Evolutionary conservation across 495 filamentous ascomycete genomes (phyloP).

Genomic region (Aspergillus asperescens): DNA sequence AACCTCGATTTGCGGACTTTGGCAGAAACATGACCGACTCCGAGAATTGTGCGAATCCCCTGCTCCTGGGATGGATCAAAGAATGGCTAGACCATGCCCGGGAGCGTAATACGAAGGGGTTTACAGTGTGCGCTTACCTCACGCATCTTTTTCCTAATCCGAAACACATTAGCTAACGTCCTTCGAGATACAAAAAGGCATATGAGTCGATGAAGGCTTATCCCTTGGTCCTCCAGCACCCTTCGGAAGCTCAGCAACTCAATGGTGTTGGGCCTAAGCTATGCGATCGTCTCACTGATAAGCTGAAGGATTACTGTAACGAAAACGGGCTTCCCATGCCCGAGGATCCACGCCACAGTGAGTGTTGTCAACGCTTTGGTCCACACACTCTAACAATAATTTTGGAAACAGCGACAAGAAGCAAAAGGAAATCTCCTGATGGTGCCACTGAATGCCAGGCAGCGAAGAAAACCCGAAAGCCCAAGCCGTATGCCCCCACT

Average conservation of each 20-base stretch:
- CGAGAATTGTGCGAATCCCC: slow-evolving; percentile 62
- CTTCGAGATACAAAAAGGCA: slow-evolving; percentile 63
- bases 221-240: slow-evolving; percentile 67
- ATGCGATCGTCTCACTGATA: slow-evolving; percentile 64
- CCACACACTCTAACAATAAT: slow-evolving; percentile 4
- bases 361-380: neutral
- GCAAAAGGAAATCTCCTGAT: slow-evolving; percentile 45
- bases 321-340: slow-evolving; percentile 70
- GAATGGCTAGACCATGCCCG: slow-evolving; percentile 74
- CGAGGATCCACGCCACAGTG: slow-evolving; percentile 42
- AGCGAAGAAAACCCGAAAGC: slow-evolving; percentile 60
- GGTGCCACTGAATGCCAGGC: slow-evolving; percentile 33
- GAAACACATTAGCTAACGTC: slow-evolving; percentile 8
- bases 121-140: slow-evolving; percentile 44
- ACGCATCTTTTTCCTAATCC: neutral
- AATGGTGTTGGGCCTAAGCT: slow-evolving; percentile 68
- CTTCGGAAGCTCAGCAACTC: slow-evolving; percentile 65
- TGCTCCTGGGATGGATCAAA: slow-evolving; percentile 69
- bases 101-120: slow-evolving; percentile 65
- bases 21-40: slow-evolving; percentile 33
- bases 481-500: slow-evolving; percentile 65
- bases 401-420: slow-evolving; percentile 15
- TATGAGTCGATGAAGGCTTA: slow-evolving; percentile 78
- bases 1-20: neutral
- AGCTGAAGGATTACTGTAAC: slow-evolving; percentile 59